phyloP scores from a whole-genome alignment of 2,329 filamentous ascomycete genomes.

The Aspergillus sp. region DNA sequence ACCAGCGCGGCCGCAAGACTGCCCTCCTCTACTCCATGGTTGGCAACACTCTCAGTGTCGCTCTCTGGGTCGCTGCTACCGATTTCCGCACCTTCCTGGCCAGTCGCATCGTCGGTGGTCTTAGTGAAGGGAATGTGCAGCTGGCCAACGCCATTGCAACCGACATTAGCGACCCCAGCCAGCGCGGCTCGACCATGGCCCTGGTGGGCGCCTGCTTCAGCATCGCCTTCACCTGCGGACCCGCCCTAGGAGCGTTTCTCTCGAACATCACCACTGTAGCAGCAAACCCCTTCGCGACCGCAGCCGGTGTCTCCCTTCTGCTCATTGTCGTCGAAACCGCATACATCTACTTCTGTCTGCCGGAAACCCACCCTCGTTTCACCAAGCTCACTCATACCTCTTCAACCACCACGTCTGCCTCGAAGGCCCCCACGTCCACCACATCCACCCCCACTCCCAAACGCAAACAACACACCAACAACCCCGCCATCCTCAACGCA shows the following conservation, averaged over 20 bases:
- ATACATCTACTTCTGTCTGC: slow-evolving; percentile 81
- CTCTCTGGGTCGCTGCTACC: slow-evolving; percentile 88
- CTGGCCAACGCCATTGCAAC: slow-evolving; percentile 94
- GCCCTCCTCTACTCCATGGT: slow-evolving; percentile 89
- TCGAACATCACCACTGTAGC: slow-evolving; percentile 75
- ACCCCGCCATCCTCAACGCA: slow-evolving; percentile 76
- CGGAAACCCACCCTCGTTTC: slow-evolving; percentile 75
- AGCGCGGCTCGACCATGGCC: slow-evolving; percentile 89
- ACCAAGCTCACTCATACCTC: slow-evolving; percentile 41
- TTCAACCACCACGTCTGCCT: slow-evolving; percentile 21
- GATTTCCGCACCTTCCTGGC: slow-evolving; percentile 96
- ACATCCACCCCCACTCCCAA: slow-evolving; percentile 7
- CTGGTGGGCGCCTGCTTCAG: slow-evolving; percentile 96
- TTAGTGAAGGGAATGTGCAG: slow-evolving; percentile 97
- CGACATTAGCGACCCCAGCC: slow-evolving; percentile 85
- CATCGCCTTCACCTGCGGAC: slow-evolving; percentile 94
- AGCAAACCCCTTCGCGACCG: slow-evolving; percentile 90
- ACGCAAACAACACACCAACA: slow-evolving; percentile 68
- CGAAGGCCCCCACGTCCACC: neutral
- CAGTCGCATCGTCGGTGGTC: slow-evolving; percentile 85
- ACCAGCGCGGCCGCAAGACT: slow-evolving; percentile 81
- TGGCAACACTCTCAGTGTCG: slow-evolving; percentile 89
- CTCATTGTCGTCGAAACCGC: slow-evolving; percentile 84
- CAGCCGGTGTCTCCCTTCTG: slow-evolving; percentile 81
- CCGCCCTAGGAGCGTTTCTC: slow-evolving; percentile 84